Conservation (phyloP, 441 rosid genomes). For the Omphalea diandra region DNA sequence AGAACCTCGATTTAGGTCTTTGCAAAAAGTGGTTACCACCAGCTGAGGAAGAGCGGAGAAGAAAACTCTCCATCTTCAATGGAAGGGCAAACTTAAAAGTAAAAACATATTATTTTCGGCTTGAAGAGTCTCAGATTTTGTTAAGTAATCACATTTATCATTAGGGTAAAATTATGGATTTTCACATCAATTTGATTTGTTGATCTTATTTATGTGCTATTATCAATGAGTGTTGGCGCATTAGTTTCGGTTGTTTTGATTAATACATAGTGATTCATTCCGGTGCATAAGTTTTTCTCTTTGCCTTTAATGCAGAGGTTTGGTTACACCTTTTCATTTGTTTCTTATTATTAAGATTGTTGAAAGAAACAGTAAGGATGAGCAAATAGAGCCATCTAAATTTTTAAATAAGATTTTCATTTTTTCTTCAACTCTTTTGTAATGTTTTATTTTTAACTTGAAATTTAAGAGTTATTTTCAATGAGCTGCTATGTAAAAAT, state of each 20-base stretch:
- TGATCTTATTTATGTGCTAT: constrained; percentile 20
- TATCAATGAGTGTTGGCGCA: constrained; percentile 8
- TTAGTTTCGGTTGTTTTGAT: not conserved
- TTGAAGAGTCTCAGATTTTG: constrained; percentile 24
- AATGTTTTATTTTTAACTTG: too few relatives aligned
- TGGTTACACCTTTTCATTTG: too few relatives aligned
- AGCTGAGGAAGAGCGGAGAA: constrained; percentile 39
- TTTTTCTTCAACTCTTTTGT: too few relatives aligned
- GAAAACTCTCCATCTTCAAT: constrained; percentile 49
- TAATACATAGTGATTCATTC: not conserved
- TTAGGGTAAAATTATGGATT: constrained; percentile 23
- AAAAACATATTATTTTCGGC: constrained; percentile 16
- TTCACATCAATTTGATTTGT: constrained; percentile 28
- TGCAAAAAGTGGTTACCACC: constrained; percentile 37
- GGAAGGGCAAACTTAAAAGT: constrained; percentile 59
- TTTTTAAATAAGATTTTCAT: too few relatives aligned
- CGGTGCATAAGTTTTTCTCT: too few relatives aligned
- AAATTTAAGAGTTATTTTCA: too few relatives aligned
- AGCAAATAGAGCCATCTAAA: too few relatives aligned
- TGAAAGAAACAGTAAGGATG: too few relatives aligned
- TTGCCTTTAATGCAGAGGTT: too few relatives aligned
- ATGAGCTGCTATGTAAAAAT: too few relatives aligned
- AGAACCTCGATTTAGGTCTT: constrained; percentile 75
- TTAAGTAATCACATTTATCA: constrained; percentile 21
- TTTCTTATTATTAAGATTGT: too few relatives aligned